A percentile compares a stretch with the other conserved stretches of the same genome.
Evolutionary conservation across 805 yeast species (phyloP).

Genomic region (Pichia cabralensis): DNA sequence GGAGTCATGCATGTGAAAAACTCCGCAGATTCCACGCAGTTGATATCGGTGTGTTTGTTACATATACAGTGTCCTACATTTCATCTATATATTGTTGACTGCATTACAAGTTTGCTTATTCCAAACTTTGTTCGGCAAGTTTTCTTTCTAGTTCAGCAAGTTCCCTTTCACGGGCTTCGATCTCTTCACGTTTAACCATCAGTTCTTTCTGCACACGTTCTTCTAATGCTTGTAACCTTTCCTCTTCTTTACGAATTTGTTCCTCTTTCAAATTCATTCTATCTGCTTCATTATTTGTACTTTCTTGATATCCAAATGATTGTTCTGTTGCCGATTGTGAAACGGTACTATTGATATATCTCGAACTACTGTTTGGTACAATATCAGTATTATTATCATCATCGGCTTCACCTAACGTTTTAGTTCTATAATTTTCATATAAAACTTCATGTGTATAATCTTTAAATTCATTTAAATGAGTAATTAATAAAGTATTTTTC

Average conservation of each 20-base stretch:
- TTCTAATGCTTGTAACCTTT: constrained; percentile 75
- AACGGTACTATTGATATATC: too few relatives aligned
- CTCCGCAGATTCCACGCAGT: too few relatives aligned
- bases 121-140: constrained; percentile 18
- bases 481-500: constrained; percentile 68
- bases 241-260: constrained; percentile 83
- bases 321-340: too few relatives aligned
- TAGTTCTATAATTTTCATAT: constrained; percentile 85
- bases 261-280: constrained; percentile 85
- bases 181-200: constrained; percentile 69
- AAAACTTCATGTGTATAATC: constrained; percentile 80
- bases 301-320: too few relatives aligned
- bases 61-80: too few relatives aligned
- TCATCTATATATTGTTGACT: background rate
- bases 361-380: too few relatives aligned
- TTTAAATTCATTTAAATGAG: constrained; percentile 81
- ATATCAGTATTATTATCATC: constrained; percentile 3
- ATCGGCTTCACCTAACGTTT: constrained; percentile 19
- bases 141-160: constrained; percentile 61
- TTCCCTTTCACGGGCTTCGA: constrained; percentile 77
- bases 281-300: too few relatives aligned
- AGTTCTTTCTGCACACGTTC: constrained; percentile 84
- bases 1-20: too few relatives aligned
- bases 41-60: too few relatives aligned
- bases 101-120: background rate